Evolutionary conservation across 2,329 filamentous ascomycete species (phyloP).

Genomic region (Monilinia aucupariae): DNA sequence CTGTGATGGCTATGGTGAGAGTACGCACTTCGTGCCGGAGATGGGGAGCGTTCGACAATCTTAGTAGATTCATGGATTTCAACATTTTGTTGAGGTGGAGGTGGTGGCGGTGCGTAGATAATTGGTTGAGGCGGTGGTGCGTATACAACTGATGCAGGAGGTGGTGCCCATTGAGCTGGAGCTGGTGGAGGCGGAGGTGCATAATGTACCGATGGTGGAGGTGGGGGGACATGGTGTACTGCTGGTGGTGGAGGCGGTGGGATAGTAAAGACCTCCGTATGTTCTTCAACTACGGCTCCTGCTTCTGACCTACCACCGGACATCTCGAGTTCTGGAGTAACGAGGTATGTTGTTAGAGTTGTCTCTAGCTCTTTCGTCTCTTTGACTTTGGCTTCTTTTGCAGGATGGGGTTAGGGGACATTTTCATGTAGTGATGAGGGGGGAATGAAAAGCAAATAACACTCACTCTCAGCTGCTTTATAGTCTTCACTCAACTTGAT

Average conservation of each 20-base stretch:
- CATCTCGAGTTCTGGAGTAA: slow-evolving; percentile 30
- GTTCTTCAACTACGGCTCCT: slow-evolving; percentile 46
- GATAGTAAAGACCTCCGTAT: slow-evolving; percentile 40
- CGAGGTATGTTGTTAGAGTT: slow-evolving; percentile 28
- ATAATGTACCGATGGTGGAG: slow-evolving; percentile 17
- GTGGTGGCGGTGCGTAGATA: slow-evolving; percentile 17
- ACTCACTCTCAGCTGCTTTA: slow-evolving; percentile 47
- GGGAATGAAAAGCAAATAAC: slow-evolving; percentile 9
- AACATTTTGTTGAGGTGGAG: slow-evolving; percentile 29
- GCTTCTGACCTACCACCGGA: slow-evolving; percentile 43
- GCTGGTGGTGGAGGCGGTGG: slow-evolving; percentile 27
- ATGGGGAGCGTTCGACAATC: slow-evolving; percentile 35
- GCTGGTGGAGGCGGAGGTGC: slow-evolving; percentile 18
- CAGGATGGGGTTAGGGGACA: slow-evolving; percentile 20
- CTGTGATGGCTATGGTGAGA: slow-evolving; percentile 13
- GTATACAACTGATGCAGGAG: slow-evolving; percentile 22
- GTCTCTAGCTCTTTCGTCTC: slow-evolving; percentile 16
- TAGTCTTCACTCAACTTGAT: slow-evolving; percentile 78
- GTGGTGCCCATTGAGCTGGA: slow-evolving; percentile 20
- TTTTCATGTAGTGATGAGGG: neutral
- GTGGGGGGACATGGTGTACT: slow-evolving; percentile 22
- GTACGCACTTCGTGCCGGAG: slow-evolving; percentile 19
- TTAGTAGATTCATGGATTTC: slow-evolving; percentile 44
- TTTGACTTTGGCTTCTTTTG: slow-evolving; percentile 13
- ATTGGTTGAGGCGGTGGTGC: slow-evolving; percentile 18